Percentiles rank a stretch among this genome's conserved stretches.
Conservation (phyloP, 768 basidiomycete genomes). For the Epithele typhae region DNA sequence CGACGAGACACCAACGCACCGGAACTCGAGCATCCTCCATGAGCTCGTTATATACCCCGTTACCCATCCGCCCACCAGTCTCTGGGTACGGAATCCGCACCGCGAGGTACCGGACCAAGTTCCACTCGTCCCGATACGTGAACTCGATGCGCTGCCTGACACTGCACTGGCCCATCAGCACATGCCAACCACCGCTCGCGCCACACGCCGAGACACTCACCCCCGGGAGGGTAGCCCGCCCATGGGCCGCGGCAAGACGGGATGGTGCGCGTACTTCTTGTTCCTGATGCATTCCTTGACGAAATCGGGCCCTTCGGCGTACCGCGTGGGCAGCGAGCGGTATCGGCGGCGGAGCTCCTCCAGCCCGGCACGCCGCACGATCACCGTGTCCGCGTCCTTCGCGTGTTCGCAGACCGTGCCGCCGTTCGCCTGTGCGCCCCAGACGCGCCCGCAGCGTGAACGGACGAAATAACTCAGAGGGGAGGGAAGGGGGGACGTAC, state of each 20-base stretch:
- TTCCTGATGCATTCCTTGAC: constrained; percentile 10
- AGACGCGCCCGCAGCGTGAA: not conserved
- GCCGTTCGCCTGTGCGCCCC: constrained; percentile 7
- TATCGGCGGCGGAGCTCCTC: constrained; percentile 2
- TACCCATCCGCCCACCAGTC: constrained; percentile 7
- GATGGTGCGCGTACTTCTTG: constrained; percentile 13
- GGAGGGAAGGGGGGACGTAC: not conserved
- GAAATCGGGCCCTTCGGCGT: constrained; percentile 9
- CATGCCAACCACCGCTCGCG: too few species aligned
- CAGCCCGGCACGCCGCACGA: constrained; percentile 2
- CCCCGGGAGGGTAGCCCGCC: not conserved
- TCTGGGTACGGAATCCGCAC: not conserved
- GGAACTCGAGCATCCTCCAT: not conserved
- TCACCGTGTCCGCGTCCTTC: constrained; percentile 12
- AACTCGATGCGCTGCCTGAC: constrained; percentile 1
- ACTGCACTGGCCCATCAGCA: too few species aligned
- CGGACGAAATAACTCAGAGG: too few species aligned
- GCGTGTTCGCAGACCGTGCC: constrained; percentile 1
- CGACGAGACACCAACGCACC: too few species aligned
- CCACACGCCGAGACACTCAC: not conserved
- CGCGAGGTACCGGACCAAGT: constrained; percentile 10
- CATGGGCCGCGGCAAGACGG: constrained; percentile 16
- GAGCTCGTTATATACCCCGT: constrained; percentile 2
- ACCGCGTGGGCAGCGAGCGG: constrained; percentile 1
- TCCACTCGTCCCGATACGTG: constrained; percentile 11